Evolutionary conservation across 2,329 filamentous ascomycete genomes (phyloP).

Genomic region (Stagonosporopsis rhizophila): DNA sequence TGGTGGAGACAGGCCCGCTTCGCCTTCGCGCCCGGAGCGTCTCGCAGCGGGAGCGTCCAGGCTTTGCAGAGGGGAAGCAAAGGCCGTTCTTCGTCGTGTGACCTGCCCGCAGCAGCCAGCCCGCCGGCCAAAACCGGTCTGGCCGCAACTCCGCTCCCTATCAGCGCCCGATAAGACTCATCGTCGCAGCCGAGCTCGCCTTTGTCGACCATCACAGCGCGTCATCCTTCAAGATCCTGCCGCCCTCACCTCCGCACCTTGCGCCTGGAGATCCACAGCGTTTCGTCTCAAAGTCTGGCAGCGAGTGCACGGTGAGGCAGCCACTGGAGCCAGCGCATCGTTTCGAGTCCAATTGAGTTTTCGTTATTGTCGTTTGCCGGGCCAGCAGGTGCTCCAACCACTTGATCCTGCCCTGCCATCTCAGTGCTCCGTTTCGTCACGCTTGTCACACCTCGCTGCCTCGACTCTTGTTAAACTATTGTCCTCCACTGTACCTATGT

Average conservation of each 20-base stretch:
- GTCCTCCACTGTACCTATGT: slow-evolving; percentile 34
- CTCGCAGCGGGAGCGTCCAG: slow-evolving; percentile 2
- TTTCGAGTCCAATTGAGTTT: slow-evolving; percentile 32
- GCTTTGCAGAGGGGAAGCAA: not conserved
- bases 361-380: slow-evolving; percentile 39
- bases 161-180: slow-evolving; percentile 36
- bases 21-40: slow-evolving; percentile 10
- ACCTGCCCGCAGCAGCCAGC: slow-evolving; percentile 24
- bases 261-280: slow-evolving; percentile 25
- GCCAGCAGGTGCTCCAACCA: slow-evolving; percentile 44
- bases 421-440: slow-evolving; percentile 31
- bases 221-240: slow-evolving; percentile 37
- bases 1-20: slow-evolving; percentile 14
- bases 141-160: slow-evolving; percentile 26
- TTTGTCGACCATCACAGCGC: slow-evolving; percentile 33
- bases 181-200: slow-evolving; percentile 26
- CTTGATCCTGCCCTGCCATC: slow-evolving; percentile 34
- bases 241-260: slow-evolving; percentile 32
- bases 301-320: slow-evolving; percentile 28
- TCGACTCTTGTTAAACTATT: not conserved
- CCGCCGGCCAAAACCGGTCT: slow-evolving; percentile 27
- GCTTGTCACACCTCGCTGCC: slow-evolving; percentile 6
- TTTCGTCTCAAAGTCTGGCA: slow-evolving; percentile 30
- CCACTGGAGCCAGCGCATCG: slow-evolving; percentile 47
- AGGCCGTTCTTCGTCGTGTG: slow-evolving; percentile 32